Base-by-base conservation (phyloP, 2,329 filamentous ascomycete genomes). In the Decorospora gaudefroyi region DNA sequence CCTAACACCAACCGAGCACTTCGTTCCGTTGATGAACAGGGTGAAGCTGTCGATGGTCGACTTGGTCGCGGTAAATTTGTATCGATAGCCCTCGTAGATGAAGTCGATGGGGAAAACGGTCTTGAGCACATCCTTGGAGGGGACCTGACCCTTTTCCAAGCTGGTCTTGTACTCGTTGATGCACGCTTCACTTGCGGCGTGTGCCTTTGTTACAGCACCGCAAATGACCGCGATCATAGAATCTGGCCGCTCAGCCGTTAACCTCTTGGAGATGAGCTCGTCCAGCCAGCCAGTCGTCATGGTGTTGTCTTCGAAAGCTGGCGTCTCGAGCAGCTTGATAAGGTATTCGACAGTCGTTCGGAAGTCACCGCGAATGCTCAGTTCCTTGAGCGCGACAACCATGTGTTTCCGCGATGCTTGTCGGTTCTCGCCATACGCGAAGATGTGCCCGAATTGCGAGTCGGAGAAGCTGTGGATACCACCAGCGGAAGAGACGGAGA, bases 321-420 rank as follows among this genome's bases (percentile, higher is more conserved):
- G 92, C 0, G 95, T 99, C 76, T 99, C 93, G 31, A 99, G 83
- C 56, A 99, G 83, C 80, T 99, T 99, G 75, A 99, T 97, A 55
- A 99, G 83, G 71, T 99, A 99, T 73, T 99, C 93, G 42, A 99
- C 92, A 1, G 93, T 99, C 40, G 93, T 99, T 68, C 91, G 83
- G 82, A 99, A 99, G 72, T 99, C 93, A 81, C 93, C 93, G 76
- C 93, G 93, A 78, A 99, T 99, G 77, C 92, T 99, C 75, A 99
- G 75, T 76, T 99, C 93, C 80, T 99, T 99, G 68, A 99, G 77
- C 11, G 93, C 93, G 60, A 99, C 88, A 59, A 99, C 91, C 93
- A 99, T 99, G 78, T 99, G 95, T 74, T 99, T 99, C 58, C 93
- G 80, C 17, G 93, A 99, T 17, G 93, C 91, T 36, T 90, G 87